A percentile compares a stretch with the other conserved stretches of the same genome.
phyloP scores from a whole-genome alignment of 345 rosid genomes.

The Bretschneidera sinensis region DNA sequence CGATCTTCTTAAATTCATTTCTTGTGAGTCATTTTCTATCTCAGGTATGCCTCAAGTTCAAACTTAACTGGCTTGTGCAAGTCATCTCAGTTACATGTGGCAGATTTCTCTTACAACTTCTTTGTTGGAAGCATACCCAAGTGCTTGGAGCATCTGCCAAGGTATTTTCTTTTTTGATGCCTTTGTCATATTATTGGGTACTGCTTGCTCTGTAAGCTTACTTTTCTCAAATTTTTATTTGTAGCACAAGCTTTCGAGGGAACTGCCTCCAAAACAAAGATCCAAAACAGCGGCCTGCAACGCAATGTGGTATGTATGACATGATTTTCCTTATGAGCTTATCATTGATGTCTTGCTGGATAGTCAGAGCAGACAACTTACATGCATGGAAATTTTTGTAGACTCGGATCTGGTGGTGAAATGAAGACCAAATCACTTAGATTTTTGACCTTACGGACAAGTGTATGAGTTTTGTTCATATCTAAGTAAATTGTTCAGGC shows the following conservation, averaged over 20 bases:
- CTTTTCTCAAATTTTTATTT: neutral
- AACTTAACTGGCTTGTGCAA: slow-evolving; percentile 67
- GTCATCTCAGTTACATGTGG: slow-evolving; percentile 61
- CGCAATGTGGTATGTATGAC: slow-evolving; percentile 59
- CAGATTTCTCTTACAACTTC: slow-evolving; percentile 86
- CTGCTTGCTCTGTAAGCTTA: neutral
- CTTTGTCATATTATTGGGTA: neutral
- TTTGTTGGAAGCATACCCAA: slow-evolving; percentile 80
- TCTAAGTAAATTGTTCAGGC: too few species aligned
- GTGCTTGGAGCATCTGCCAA: slow-evolving; percentile 75
- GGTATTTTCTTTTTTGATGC: slow-evolving; percentile 40
- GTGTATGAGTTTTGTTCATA: neutral
- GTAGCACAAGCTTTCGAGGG: slow-evolving; percentile 84
- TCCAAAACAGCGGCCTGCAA: slow-evolving; percentile 59
- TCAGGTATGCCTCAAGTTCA: slow-evolving; percentile 63
- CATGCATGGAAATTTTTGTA: neutral
- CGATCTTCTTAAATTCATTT: neutral
- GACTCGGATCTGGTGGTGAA: neutral
- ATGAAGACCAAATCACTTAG: too few species aligned
- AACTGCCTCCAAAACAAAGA: slow-evolving; percentile 71
- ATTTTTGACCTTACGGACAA: too few species aligned
- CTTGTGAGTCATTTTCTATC: neutral
- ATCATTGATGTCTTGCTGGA: too few species aligned
- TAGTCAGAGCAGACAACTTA: neutral
- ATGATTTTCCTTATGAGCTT: neutral